Base-by-base conservation (phyloP, 1,284 basidiomycete genomes). In the Inonotus hispidus region DNA sequence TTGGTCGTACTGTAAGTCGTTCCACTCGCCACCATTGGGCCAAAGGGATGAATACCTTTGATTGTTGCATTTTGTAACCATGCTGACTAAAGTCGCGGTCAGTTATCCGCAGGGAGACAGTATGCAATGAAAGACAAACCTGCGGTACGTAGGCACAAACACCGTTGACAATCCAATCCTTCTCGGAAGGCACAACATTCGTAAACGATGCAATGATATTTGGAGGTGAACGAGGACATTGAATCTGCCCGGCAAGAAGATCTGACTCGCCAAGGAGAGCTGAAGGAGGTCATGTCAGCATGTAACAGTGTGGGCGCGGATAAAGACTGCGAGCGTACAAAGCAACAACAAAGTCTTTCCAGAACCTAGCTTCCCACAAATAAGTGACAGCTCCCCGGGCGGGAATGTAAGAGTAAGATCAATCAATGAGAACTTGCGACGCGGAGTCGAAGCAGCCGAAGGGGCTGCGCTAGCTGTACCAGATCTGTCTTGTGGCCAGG, bases 101-200 rank as follows among this genome's bases (percentile, higher is more conserved):
- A 43, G n/a, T 43, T 14, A 10, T 43, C n/a, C 16, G 54, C 35
- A 5, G 23, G 37, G 13, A 41, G 29, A 54, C 35, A 53, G 25
- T 27, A 54, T 11, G 23, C 45, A 7, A 50, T 21, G n/a, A n/a
- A 52, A 43, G 2, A 63, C 71, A 52, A 62, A 82, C 84, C 76
- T 98, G 95, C n/a, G 95, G 93, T 11, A 97, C 95, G 74, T 94
- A 98, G 0, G 93, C 95, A 61, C 88, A 91, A 62, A 92, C 79
- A 21, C 87, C 86, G 16, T 80, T 73, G 1, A 94, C 81, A 47
- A 93, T 71, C 93, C 93, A 95, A 32, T 90, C 80, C 27, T 85
- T 82, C 16, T 79, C 73, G 0, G 77, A 68, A 2, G 73, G 73
- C 38, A 71, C 59, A 1, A 73, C 71, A 29, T 72, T 75, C 1